Percentiles rank a stretch among this genome's conserved stretches.
phyloP scores from a whole-genome alignment of 768 basidiomycete genomes.

The Mycena epipterygia region DNA sequence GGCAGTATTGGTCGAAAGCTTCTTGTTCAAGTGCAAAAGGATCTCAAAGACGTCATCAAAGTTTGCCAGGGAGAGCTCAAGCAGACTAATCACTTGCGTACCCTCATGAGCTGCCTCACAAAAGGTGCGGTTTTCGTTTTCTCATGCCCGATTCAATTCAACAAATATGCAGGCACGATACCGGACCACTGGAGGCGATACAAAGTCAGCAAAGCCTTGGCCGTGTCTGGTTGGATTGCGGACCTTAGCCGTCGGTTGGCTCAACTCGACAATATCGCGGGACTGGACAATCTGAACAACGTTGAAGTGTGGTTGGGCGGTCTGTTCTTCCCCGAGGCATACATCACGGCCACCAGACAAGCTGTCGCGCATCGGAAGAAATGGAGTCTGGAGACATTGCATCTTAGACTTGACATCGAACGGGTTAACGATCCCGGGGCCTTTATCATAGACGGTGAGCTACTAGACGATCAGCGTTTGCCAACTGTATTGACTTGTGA shows the following conservation, averaged over 20 bases:
- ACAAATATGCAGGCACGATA: slow-evolving; percentile 74
- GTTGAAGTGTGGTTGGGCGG: slow-evolving; percentile 94
- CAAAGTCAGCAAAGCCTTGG: slow-evolving; percentile 87
- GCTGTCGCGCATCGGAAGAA: slow-evolving; percentile 93
- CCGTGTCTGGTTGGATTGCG: slow-evolving; percentile 88
- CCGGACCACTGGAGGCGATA: slow-evolving; percentile 91
- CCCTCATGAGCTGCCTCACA: slow-evolving; percentile 88
- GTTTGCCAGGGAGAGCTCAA: slow-evolving; percentile 91
- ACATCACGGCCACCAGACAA: slow-evolving; percentile 95
- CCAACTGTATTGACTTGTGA: slow-evolving; percentile 24
- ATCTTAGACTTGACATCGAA: slow-evolving; percentile 85
- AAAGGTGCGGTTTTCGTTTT: slow-evolving; percentile 70
- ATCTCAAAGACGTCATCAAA: slow-evolving; percentile 84
- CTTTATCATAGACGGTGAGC: slow-evolving; percentile 90
- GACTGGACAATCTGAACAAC: slow-evolving; percentile 72
- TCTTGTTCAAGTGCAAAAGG: slow-evolving; percentile 82
- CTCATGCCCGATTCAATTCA: slow-evolving; percentile 29
- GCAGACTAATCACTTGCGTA: slow-evolving; percentile 97
- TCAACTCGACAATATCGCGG: slow-evolving; percentile 85
- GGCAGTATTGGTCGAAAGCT: slow-evolving; percentile 84
- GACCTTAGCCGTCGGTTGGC: slow-evolving; percentile 83
- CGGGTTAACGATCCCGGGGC: slow-evolving; percentile 81
- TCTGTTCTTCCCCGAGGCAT: slow-evolving; percentile 96
- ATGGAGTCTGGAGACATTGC: slow-evolving; percentile 93
- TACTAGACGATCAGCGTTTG: neutral